These are phyloP conservation scores for Hypomyces rosellus DNA, from an alignment of 2,329 filamentous ascomycete species.

Conservation along the genomic window DNA sequence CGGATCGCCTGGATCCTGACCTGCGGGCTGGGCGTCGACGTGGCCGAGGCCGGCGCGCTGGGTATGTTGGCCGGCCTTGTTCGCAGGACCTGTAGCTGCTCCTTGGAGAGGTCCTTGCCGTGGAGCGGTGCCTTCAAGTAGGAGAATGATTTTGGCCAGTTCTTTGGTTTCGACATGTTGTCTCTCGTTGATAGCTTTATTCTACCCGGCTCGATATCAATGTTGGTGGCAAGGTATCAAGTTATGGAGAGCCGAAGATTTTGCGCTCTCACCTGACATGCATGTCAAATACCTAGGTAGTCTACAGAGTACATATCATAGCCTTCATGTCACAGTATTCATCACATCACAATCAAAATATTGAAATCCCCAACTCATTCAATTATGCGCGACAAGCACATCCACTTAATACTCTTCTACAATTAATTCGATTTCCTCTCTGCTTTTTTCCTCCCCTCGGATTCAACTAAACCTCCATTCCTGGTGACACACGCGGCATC, in stretches of 20 bases:
- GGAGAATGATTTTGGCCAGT: constrained; percentile 49
- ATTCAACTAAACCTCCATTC: no score
- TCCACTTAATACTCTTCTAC: neutral
- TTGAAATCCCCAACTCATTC: no score
- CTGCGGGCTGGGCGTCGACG: constrained; percentile 39
- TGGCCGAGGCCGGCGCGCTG: constrained; percentile 22
- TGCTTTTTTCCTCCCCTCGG: neutral
- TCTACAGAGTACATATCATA: no score
- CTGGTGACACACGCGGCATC: neutral
- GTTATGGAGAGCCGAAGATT: no score
- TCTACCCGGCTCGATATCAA: no score
- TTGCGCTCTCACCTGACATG: no score
- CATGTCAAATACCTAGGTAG: no score
- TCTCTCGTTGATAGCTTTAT: neutral
- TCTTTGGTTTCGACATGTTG: constrained; percentile 40
- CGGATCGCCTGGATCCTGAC: constrained; percentile 51
- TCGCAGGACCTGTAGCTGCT: constrained; percentile 35
- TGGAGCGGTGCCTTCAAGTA: constrained; percentile 48
- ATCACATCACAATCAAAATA: no score
- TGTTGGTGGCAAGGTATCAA: neutral
- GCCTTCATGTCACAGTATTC: no score
- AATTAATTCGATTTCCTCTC: neutral
- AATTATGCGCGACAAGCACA: neutral
- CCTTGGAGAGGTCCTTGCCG: constrained; percentile 37
- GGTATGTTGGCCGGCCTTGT: constrained; percentile 20